These are phyloP conservation scores for Plantago ovata DNA, from an alignment of 257 asterid species.

Conservation along the genomic window DNA sequence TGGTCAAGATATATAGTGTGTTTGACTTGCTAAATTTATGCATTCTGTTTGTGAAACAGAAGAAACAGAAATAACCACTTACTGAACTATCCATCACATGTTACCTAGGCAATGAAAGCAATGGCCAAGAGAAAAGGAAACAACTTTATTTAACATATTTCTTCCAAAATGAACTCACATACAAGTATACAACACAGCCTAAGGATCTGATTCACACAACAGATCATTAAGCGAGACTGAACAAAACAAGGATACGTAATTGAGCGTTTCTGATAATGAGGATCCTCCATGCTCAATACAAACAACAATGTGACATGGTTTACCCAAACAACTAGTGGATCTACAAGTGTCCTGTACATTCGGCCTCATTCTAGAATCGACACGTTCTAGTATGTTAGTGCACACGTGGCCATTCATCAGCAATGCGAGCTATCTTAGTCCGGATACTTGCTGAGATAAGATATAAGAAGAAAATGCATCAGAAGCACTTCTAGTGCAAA, in stretches of 20 bases:
- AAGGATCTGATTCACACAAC: too few relatives aligned
- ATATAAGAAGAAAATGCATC: constrained; percentile 27
- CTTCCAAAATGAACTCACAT: neutral
- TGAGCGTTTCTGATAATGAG: too few relatives aligned
- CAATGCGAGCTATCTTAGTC: constrained; percentile 33
- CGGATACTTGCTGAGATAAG: constrained; percentile 49
- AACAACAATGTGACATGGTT: too few relatives aligned
- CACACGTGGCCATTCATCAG: neutral
- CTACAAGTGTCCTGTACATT: too few relatives aligned
- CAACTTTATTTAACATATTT: neutral
- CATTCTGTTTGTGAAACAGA: too few relatives aligned
- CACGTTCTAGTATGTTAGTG: too few relatives aligned
- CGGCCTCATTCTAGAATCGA: neutral
- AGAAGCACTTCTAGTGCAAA: constrained; percentile 27
- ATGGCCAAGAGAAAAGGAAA: constrained; percentile 8
- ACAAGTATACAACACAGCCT: too few relatives aligned
- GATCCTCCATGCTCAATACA: too few relatives aligned
- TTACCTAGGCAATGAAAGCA: neutral
- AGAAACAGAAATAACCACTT: constrained; percentile 16
- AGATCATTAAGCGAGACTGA: too few relatives aligned
- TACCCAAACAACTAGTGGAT: too few relatives aligned
- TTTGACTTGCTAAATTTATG: neutral
- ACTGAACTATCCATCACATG: neutral
- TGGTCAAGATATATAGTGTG: neutral
- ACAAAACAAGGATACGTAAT: too few relatives aligned